Evolutionary conservation across 345 rosid genomes (phyloP), one percentile per base, ranked within the genome.

Genomic region (Trapa incisa): DNA sequence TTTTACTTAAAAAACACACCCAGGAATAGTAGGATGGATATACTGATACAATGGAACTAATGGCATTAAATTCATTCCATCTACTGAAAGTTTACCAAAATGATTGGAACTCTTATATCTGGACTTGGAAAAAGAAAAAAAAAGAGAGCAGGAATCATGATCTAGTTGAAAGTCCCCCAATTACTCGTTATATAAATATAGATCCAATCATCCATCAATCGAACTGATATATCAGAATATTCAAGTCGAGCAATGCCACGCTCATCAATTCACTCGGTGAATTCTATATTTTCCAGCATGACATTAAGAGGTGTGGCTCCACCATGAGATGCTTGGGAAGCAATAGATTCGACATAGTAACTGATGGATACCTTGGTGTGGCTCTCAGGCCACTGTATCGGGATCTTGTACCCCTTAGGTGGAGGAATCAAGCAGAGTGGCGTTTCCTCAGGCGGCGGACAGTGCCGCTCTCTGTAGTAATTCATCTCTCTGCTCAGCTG

Each of bases 401-500:
- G 76, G 65, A 81, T 67, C 70, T 69, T 79, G 67, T 79, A 79
- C 38, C 82, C 85, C 22, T 65, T 39, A 11, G 85, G 85, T 32
- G 82, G 72, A 6, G 85, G 85, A 65, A 81, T 73, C 72, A 81
- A 67, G 72, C 85, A 81, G 70, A 79, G 79, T 57, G 78, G 77
- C 41, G 79, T 79, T 47, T 81, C 79, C 60, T 76, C 81, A 1
- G 79, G 74, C 38, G 41, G 39, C 6, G 84, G 82, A 50, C 85
- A 81, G 17, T 81, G 85, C 36, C 82, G 76, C 69, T 81, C 82
- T 52, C 85, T 63, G 38, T 81, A 81, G 56, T 68, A 76, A 68
- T 81, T 81, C 85, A 81, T 81, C 52, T 79, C 80, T n/a, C 85
- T 64, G 54, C 82, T 81, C 48, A 81, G 78, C 71, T 79, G 82